Evolutionary conservation across 176 grass and related monocot genomes (phyloP).

Genomic region (Triticum dicoccoides): DNA sequence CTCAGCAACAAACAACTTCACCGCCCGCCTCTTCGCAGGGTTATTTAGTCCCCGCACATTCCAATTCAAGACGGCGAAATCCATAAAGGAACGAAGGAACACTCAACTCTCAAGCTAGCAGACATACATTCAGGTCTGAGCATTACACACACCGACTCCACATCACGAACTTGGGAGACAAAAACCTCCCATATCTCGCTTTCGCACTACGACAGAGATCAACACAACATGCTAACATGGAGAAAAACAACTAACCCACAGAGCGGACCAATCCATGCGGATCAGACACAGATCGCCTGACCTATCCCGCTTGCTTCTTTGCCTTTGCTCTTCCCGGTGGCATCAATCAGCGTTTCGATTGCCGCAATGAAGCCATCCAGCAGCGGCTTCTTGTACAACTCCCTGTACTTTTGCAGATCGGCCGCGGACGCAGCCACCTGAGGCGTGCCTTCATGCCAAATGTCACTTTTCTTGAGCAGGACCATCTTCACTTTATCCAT

Average conservation of each 20-base stretch:
- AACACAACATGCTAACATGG: too few relatives aligned
- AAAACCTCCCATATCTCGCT: too few relatives aligned
- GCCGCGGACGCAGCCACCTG: not conserved
- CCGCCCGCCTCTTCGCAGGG: not conserved
- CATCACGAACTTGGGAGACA: too few relatives aligned
- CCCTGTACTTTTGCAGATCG: not conserved
- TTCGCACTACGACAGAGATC: too few relatives aligned
- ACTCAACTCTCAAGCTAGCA: not conserved
- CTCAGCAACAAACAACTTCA: not conserved
- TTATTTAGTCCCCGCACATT: not conserved
- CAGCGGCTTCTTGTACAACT: not conserved
- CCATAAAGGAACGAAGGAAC: not conserved
- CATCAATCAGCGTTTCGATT: not conserved
- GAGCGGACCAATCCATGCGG: too few relatives aligned
- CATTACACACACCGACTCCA: too few relatives aligned
- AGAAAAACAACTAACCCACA: too few relatives aligned
- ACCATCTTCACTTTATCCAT: not conserved
- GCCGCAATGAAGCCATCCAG: not conserved
- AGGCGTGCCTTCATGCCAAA: too few relatives aligned
- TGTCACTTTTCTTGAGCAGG: not conserved
- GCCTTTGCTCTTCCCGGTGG: not conserved
- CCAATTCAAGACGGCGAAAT: not conserved
- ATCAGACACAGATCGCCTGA: too few relatives aligned
- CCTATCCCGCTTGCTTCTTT: not conserved
- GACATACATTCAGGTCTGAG: not conserved